phyloP scores from a whole-genome alignment of 495 filamentous ascomycete species.

The Sabuloglossum arenarium region DNA sequence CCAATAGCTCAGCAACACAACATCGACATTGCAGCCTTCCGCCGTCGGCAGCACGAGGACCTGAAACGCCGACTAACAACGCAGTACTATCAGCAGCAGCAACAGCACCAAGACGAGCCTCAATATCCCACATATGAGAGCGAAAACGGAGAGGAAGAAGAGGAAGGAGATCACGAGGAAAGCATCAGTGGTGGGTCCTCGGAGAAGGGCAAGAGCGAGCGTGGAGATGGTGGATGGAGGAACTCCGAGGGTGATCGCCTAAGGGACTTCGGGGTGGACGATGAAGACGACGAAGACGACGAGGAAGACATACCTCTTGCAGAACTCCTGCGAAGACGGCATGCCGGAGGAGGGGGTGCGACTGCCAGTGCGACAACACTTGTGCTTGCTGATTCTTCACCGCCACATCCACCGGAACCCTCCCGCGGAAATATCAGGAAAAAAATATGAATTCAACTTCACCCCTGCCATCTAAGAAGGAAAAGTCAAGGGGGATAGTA shows the following conservation, averaged over 20 bases:
- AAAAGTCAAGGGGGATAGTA: too few species aligned
- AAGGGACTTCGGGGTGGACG: slow-evolving; percentile 70
- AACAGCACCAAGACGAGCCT: slow-evolving; percentile 17
- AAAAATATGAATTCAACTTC: too few species aligned
- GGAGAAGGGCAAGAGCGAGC: slow-evolving; percentile 1
- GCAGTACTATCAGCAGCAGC: slow-evolving; percentile 8
- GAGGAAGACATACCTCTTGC: slow-evolving; percentile 3
- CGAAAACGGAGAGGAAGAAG: slow-evolving; percentile 16
- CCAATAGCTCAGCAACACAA: neutral
- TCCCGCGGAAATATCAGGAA: too few species aligned
- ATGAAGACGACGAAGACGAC: slow-evolving; percentile 36
- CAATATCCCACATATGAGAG: slow-evolving; percentile 20
- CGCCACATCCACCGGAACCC: too few species aligned
- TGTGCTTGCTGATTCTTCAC: too few species aligned
- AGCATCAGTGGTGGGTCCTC: too few species aligned
- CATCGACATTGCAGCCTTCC: slow-evolving; percentile 34
- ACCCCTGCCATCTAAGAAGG: too few species aligned
- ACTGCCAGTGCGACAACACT: too few species aligned
- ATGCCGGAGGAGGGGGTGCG: too few species aligned
- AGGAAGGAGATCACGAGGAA: neutral
- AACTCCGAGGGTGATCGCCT: slow-evolving; percentile 74
- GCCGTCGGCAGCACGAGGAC: slow-evolving; percentile 33
- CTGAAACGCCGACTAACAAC: slow-evolving; percentile 19
- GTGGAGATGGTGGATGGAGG: slow-evolving; percentile 46
- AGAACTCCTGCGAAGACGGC: neutral